These are phyloP conservation scores for Penicillium sumatraense DNA, from an alignment of 2,329 filamentous ascomycete species.

Conservation along the genomic window DNA sequence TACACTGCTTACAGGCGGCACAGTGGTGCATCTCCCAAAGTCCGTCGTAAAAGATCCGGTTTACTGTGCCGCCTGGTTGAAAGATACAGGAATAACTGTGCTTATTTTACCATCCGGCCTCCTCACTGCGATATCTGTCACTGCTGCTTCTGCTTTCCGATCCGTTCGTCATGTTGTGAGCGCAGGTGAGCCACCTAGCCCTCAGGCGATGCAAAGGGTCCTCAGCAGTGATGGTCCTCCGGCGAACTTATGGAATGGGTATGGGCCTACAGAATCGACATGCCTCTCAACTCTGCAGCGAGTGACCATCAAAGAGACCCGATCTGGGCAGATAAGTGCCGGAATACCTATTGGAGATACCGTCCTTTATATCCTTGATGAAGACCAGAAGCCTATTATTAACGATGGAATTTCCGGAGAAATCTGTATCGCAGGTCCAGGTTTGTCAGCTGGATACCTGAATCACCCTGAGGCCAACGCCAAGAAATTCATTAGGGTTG, in stretches of 20 bases:
- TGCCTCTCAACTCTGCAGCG: neutral
- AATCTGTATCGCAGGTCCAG: neutral
- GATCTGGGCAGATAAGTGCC: neutral
- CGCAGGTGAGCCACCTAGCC: neutral
- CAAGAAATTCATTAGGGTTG: neutral
- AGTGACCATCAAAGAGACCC: neutral
- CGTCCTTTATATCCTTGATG: neutral
- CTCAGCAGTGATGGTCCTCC: slow-evolving; percentile 10
- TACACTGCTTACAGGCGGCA: slow-evolving; percentile 11
- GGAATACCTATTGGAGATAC: neutral
- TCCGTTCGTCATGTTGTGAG: neutral
- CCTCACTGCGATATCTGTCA: neutral
- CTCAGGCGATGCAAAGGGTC: slow-evolving; percentile 4
- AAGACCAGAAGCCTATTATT: neutral
- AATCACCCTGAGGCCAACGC: neutral
- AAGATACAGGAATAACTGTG: neutral
- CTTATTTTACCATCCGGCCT: neutral
- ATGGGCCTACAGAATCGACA: slow-evolving; percentile 20
- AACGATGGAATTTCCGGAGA: neutral
- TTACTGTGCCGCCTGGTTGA: neutral
- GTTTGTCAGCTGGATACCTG: neutral
- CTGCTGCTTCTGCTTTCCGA: neutral
- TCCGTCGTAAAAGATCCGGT: neutral
- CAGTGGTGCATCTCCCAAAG: slow-evolving; percentile 4
- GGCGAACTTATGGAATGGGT: slow-evolving; percentile 16